phyloP scores from a whole-genome alignment of 352 stramenopile species.

The Phytophthora crassamura region DNA sequence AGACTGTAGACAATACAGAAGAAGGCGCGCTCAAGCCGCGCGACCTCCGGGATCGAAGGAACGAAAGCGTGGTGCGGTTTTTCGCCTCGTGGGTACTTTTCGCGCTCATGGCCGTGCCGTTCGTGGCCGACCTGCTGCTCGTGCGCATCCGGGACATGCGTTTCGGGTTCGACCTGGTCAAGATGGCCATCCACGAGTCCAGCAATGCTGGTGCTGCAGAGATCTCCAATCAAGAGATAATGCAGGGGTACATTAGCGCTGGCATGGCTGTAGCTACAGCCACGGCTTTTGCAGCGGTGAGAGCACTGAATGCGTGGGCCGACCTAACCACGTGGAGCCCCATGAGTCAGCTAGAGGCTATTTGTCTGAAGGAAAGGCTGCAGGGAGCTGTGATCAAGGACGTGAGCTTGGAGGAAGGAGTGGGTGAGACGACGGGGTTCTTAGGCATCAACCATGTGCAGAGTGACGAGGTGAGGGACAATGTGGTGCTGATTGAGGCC shows the following conservation, averaged over 20 bases:
- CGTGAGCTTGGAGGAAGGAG: constrained; percentile 11
- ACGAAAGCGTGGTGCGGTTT: constrained; percentile 1
- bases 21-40: no score
- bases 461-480: not conserved
- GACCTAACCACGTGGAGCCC: constrained; percentile 29
- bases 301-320: constrained; percentile 10
- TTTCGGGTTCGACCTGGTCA: constrained; percentile 40
- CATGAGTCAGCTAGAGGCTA: not conserved
- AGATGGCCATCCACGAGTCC: constrained; percentile 45
- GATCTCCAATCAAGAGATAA: constrained; percentile 28
- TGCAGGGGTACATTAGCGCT: constrained; percentile 25
- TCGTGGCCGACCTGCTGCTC: constrained; percentile 39
- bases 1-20: not conserved
- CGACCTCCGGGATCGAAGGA: no score
- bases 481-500: no score
- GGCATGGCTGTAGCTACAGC: constrained; percentile 7
- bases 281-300: constrained; percentile 19
- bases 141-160: constrained; percentile 39
- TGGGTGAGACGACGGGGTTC: constrained; percentile 11
- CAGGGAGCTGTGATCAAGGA: not conserved
- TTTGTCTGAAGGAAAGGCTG: not conserved
- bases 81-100: constrained; percentile 25
- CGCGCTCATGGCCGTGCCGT: constrained; percentile 27
- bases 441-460: not conserved
- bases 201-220: constrained; percentile 26